These are phyloP conservation scores for Fragaria vesca DNA, from an alignment of 306 rosid genomes.

Conservation along the genomic window DNA sequence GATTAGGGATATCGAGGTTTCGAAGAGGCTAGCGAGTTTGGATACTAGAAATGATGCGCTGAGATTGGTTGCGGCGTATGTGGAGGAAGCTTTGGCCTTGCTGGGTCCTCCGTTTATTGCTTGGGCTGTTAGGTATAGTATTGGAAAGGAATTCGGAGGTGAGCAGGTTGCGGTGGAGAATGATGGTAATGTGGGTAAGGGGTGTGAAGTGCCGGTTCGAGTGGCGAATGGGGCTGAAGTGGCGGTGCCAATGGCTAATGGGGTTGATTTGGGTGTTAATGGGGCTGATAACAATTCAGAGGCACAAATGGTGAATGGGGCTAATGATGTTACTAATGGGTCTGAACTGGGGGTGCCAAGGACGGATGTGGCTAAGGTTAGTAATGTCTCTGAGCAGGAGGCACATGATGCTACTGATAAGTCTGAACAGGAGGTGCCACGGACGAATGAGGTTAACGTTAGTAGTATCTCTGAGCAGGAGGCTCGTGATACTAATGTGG, in stretches of 20 bases:
- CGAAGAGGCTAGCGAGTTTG: conserved; percentile 41
- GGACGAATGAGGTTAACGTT: not conserved
- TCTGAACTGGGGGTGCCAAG: too few relatives aligned
- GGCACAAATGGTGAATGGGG: not conserved
- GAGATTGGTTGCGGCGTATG: conserved; percentile 31
- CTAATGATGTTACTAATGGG: not conserved
- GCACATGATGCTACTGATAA: not conserved
- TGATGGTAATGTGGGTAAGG: not conserved
- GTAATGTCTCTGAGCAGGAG: not conserved
- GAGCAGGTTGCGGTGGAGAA: not conserved
- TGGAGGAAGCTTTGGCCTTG: conserved; percentile 54
- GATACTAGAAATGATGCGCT: conserved; percentile 57
- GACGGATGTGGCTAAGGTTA: not conserved
- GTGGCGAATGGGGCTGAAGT: not conserved
- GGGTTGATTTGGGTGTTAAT: not conserved
- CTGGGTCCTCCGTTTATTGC: conserved; percentile 57
- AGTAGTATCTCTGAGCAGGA: not conserved
- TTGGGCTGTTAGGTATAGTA: conserved; percentile 17
- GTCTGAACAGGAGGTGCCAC: too few relatives aligned
- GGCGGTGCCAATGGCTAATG: not conserved
- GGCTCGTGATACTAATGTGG: not conserved
- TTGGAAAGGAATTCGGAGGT: not conserved
- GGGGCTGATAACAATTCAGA: not conserved
- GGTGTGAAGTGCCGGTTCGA: too few relatives aligned
- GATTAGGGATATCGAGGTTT: conserved; percentile 37